Evolutionary conservation across 73 alveolate species (phyloP).

Genomic region (Paramecium caudatum): DNA sequence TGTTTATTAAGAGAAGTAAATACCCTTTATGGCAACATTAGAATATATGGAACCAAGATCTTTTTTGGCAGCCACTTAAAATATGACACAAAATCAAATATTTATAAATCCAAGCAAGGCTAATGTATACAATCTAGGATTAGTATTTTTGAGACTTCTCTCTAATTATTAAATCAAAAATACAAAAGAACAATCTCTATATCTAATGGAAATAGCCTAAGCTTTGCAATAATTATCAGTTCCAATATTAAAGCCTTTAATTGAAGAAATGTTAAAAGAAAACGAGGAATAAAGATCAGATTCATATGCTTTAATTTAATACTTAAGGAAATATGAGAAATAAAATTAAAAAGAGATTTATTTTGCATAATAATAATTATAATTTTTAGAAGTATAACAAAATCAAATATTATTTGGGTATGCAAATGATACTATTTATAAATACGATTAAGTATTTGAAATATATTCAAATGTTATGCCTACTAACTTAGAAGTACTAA

Average conservation of each 20-base stretch:
- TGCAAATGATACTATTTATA: background rate
- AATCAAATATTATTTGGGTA: background rate
- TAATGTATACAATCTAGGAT: conserved; percentile 41
- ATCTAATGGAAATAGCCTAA: conserved; percentile 56
- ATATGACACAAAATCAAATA: background rate
- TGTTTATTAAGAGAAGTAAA: conserved; percentile 30
- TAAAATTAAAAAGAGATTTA: conserved; percentile 2
- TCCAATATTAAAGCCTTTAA: conserved; percentile 12
- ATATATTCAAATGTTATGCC: background rate
- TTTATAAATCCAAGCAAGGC: conserved; percentile 40
- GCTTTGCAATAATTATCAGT: conserved; percentile 13
- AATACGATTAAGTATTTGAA: background rate
- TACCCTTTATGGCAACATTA: background rate
- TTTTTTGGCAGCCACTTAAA: background rate
- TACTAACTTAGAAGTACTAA: background rate
- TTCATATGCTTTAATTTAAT: conserved; percentile 34
- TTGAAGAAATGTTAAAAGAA: conserved; percentile 61
- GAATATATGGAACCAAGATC: conserved; percentile 55
- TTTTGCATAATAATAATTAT: background rate
- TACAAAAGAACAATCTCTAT: conserved; percentile 43
- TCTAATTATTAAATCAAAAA: conserved; percentile 50
- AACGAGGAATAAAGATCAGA: conserved; percentile 65
- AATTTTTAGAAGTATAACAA: background rate
- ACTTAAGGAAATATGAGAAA: conserved; percentile 19
- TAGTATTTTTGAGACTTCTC: background rate